Evolutionary conservation across 2,329 filamentous ascomycete species (phyloP).

Genomic region (Xylaria sp.): DNA sequence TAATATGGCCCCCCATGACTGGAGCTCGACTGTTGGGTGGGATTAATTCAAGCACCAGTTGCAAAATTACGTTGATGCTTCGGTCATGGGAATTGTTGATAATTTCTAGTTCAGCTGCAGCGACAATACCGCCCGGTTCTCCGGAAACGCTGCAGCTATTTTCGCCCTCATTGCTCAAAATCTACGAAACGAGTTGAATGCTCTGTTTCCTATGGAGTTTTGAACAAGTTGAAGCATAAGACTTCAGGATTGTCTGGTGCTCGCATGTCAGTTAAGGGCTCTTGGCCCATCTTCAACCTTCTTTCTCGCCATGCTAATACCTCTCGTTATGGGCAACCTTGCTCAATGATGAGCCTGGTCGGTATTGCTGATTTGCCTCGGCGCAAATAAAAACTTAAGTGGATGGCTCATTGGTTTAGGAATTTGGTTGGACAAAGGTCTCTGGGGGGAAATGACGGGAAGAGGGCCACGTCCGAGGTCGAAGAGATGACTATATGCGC

Average conservation of each 20-base stretch:
- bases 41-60: slow-evolving; percentile 13
- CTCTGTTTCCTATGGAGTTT: slow-evolving; percentile 11
- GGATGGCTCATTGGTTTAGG: slow-evolving; percentile 28
- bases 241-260: slow-evolving; percentile 17
- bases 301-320: slow-evolving; percentile 34
- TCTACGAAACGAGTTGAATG: background rate
- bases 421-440: slow-evolving; percentile 33
- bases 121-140: background rate
- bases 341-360: slow-evolving; percentile 35
- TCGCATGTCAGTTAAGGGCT: slow-evolving; percentile 14
- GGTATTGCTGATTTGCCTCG: slow-evolving; percentile 31
- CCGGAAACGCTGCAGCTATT: slow-evolving; percentile 1
- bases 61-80: slow-evolving; percentile 26
- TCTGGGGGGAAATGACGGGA: slow-evolving; percentile 25
- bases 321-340: slow-evolving; percentile 29
- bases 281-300: background rate
- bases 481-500: slow-evolving; percentile 24
- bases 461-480: slow-evolving; percentile 28
- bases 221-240: slow-evolving; percentile 6
- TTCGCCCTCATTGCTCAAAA: slow-evolving; percentile 15
- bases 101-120: slow-evolving; percentile 37
- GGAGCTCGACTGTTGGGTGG: slow-evolving; percentile 17
- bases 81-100: slow-evolving; percentile 40
- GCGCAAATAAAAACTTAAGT: slow-evolving; percentile 24
- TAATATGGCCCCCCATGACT: slow-evolving; percentile 16